Conservation (phyloP, 176 grass and related monocot genomes). For the Avena insularis region DNA sequence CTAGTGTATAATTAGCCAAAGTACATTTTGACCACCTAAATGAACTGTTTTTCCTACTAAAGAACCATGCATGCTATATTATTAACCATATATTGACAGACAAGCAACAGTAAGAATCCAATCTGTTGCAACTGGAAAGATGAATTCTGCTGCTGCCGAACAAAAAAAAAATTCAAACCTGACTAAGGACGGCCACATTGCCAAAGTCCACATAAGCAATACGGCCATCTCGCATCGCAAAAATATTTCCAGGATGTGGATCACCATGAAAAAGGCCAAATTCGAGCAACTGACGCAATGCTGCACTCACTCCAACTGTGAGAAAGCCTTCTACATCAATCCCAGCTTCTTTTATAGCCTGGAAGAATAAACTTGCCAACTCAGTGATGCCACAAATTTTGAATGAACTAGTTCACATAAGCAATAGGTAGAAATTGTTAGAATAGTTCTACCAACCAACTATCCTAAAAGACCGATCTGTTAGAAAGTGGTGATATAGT, state of each 20-base stretch:
- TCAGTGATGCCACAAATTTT: slow-evolving; percentile 39
- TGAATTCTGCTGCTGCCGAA: not conserved
- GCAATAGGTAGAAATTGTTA: slow-evolving; percentile 14
- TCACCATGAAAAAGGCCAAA: slow-evolving; percentile 99
- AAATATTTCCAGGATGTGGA: slow-evolving; percentile 99
- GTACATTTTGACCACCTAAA: not conserved
- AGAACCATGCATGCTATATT: slow-evolving; percentile 14
- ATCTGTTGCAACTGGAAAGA: not conserved
- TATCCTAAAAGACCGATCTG: too few relatives aligned
- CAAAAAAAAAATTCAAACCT: slow-evolving; percentile 49
- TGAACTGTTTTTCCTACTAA: slow-evolving; percentile 1
- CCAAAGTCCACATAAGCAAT: slow-evolving; percentile 99
- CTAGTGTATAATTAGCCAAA: not conserved
- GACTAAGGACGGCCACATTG: slow-evolving; percentile 96
- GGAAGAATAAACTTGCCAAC: slow-evolving; percentile 40
- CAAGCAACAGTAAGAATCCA: slow-evolving; percentile 4
- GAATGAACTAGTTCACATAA: slow-evolving; percentile 31
- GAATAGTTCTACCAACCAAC: too few relatives aligned
- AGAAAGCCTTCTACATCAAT: slow-evolving; percentile 95
- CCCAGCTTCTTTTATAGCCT: slow-evolving; percentile 93
- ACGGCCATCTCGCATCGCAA: slow-evolving; percentile 98
- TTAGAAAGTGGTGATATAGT: too few relatives aligned
- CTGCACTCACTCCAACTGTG: slow-evolving; percentile 96
- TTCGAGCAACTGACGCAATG: slow-evolving; percentile 88
- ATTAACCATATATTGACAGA: slow-evolving; percentile 19